Evolutionary conservation across 148 eudicot genomes (phyloP), one percentile per base, ranked within the genome.

Genomic region (Fallopia convolvulus): DNA sequence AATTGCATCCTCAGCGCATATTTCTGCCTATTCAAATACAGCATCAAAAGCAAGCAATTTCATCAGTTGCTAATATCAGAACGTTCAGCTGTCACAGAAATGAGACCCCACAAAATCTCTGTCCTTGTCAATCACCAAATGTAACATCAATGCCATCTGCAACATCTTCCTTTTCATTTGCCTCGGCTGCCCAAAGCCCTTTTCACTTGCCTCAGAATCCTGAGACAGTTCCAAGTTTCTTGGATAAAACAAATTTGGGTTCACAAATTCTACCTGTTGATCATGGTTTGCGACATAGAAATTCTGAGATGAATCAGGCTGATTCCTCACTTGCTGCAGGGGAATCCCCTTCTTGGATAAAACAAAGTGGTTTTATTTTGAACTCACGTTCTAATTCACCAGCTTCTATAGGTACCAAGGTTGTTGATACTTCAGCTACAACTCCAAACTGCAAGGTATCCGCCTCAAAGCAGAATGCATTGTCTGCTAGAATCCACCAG

Each of bases 71-170:
- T 6, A 26, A 55, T 55, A 55, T 18, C 61, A 55, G 26, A 55
- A 55, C 15, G 21, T 61, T 17, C 6, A 39, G 20, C 44, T 11
- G 72, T 39, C 44, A 68, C 18, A 68, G 11, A 36, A 68, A 2
- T 68, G 72, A 36, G 44, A 7, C 20, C 46, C 21, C 20, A n/a
- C 72, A 68, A 36, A 36, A 12, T 17, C 3, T 36, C 2, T 68
- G 3, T 65, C 41, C 70, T 26, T 18, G 5, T 30, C 68, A 23
- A 26, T 60, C 70, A 65, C 21, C 44, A 17, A 68, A 68, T 68
- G 72, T 68, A 68, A 42, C 46, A 3, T 36, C 41, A 68, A 68
- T 36, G 72, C 72, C 70, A 65, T 65, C 70, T 30, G 41, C 70
- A 58, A 9, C 30, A 32, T 20, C 61, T 56, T 56, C 33, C 30